Evolutionary conservation across 345 rosid genomes (phyloP), one percentile per base, ranked within the genome.

Genomic region (Ceriops tagal): DNA sequence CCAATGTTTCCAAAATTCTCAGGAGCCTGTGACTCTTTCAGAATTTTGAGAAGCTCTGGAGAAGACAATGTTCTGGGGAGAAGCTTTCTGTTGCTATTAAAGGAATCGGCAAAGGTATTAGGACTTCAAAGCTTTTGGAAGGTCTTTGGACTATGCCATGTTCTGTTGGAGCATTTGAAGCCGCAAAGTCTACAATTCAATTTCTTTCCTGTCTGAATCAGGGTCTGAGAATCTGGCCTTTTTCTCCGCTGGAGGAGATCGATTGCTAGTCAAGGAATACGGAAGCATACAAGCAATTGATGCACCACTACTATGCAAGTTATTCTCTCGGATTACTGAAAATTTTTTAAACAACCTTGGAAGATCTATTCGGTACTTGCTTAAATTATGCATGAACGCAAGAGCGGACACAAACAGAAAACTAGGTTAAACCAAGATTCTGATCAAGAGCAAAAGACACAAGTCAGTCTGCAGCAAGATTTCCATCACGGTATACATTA

Each of bases 221-320:
- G 55, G 52, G 28, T 13, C 9, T 24, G 24, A 22, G 35, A 67
- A 46, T 30, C 31, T 69, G 67, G 13, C 16, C 22, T 62, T 53
- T 8, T 2, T 39, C 62, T 66, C 71, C 72, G 76, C 89, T 87
- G 96, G 78, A 85, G 22, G 96, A 95, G 81, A 77, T 87, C 3
- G 86, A 86, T 6, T 75, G 78, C 78, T 88, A 88, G 71, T 76
- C 83, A 5, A 67, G 83, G 80, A 78, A 88, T 22, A 75, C 79
- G 61, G 88, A 86, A 0, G 89, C 92, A 7, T 87, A 78, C 85
- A 95, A 83, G 87, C 88, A 86, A 73, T 87, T 92, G 74, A 90
- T 92, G 68, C 92, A 86, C 81, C 89, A 88, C 0, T 93, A 88
- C 70, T 89, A 62, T 77, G 64, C 58, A 24, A 31, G 67, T 26